phyloP scores from a whole-genome alignment of 139 green algal genomes.

The Micromonas pusilla region DNA sequence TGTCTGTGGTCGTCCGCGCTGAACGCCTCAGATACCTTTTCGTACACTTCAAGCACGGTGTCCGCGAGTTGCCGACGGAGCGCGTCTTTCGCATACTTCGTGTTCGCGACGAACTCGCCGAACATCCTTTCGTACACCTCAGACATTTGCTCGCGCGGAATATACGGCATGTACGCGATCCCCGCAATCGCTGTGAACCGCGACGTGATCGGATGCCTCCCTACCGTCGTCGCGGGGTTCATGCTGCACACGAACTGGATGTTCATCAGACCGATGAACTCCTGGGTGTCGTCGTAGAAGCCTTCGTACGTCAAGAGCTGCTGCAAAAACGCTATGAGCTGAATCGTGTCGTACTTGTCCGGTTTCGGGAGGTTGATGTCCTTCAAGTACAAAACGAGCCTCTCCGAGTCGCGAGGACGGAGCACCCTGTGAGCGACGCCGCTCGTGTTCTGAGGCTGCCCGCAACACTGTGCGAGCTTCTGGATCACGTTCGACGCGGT shows the following conservation, averaged over 20 bases:
- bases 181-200: slow-evolving; percentile 57
- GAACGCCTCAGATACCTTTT: slow-evolving; percentile 36
- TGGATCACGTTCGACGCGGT: slow-evolving; percentile 60
- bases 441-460: slow-evolving; percentile 59
- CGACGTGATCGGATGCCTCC: slow-evolving; percentile 49
- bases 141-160: slow-evolving; percentile 42
- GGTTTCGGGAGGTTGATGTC: slow-evolving; percentile 65
- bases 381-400: slow-evolving; percentile 63
- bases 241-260: slow-evolving; percentile 63
- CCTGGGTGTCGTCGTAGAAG: slow-evolving; percentile 68
- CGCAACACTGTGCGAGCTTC: slow-evolving; percentile 65
- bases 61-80: slow-evolving; percentile 30
- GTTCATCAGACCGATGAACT: slow-evolving; percentile 61
- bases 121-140: slow-evolving; percentile 50
- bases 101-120: slow-evolving; percentile 3
- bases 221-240: slow-evolving; percentile 52
- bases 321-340: slow-evolving; percentile 71
- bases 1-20: slow-evolving; percentile 46
- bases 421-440: slow-evolving; percentile 48
- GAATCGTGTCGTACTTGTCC: slow-evolving; percentile 71
- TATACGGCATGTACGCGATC: slow-evolving; percentile 47
- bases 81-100: slow-evolving; percentile 23
- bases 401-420: slow-evolving; percentile 50
- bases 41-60: slow-evolving; percentile 57
- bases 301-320: slow-evolving; percentile 70